These are phyloP conservation scores for Xerocomus brunneocitrinus DNA, from an alignment of 768 basidiomycete genomes.

Conservation along the genomic window DNA sequence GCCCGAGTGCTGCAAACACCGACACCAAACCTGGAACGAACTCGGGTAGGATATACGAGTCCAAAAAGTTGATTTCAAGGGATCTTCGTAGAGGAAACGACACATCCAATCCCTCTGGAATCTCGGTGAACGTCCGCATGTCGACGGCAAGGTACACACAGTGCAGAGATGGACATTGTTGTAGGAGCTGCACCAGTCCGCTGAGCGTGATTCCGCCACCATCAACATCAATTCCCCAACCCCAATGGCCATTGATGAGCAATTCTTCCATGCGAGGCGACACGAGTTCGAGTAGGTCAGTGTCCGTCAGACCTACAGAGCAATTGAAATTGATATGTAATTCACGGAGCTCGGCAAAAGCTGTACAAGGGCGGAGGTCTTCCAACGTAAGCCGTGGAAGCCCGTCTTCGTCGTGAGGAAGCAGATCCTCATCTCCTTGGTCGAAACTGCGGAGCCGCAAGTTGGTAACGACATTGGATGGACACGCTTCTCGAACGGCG, in stretches of 20 bases:
- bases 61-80: not conserved
- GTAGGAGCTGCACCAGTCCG: not conserved
- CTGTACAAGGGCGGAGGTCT: not conserved
- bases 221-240: not conserved
- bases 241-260: not conserved
- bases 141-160: not conserved
- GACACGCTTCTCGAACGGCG: not conserved
- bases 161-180: not conserved
- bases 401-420: not conserved
- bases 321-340: not conserved
- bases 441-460: not conserved
- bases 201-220: too few species aligned
- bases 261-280: not conserved
- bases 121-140: not conserved
- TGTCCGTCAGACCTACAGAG: not conserved
- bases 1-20: too few species aligned
- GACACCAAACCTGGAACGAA: not conserved
- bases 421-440: not conserved
- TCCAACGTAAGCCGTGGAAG: not conserved
- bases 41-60: not conserved
- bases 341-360: not conserved
- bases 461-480: not conserved
- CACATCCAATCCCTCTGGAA: not conserved
- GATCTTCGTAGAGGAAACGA: not conserved
- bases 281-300: not conserved